These are phyloP conservation scores for Meyerozyma elateridarum DNA, from an alignment of 1,139 yeast species.

Conservation along the genomic window DNA sequence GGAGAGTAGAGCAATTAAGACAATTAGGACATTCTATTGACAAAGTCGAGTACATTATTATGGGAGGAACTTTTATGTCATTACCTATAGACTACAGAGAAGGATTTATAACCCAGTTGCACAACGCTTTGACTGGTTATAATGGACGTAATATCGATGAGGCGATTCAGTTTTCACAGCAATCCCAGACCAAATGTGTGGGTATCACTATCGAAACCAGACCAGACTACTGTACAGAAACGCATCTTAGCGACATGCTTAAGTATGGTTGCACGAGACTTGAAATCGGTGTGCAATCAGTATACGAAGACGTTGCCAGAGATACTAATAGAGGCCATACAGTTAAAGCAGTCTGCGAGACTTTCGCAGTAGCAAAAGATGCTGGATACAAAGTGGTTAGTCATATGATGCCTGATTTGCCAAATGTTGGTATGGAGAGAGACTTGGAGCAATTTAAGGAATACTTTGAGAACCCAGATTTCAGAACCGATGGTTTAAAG, in stretches of 20 bases:
- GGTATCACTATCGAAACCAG: conserved; percentile 98
- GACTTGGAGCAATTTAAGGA: conserved; percentile 94
- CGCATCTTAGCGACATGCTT: conserved; percentile 93
- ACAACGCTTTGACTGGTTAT: conserved; percentile 92
- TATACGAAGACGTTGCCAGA: conserved; percentile 96
- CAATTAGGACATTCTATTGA: conserved; percentile 96
- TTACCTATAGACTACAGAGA: conserved; percentile 87
- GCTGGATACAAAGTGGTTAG: conserved; percentile 97
- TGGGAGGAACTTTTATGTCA: conserved; percentile 99
- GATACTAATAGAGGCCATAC: conserved; percentile 99
- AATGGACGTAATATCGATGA: conserved; percentile 86
- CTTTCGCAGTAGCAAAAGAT: conserved; percentile 92
- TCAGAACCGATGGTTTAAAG: conserved; percentile 94
- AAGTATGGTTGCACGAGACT: conserved; percentile 94
- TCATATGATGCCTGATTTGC: conserved; percentile 99
- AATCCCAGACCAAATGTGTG: conserved; percentile 93
- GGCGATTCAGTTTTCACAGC: conserved; percentile 87
- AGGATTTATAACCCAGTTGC: conserved; percentile 79
- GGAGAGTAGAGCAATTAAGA: conserved; percentile 91
- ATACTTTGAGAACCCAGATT: conserved; percentile 94
- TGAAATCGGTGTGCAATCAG: conserved; percentile 96
- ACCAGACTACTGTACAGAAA: conserved; percentile 97
- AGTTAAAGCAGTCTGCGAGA: conserved; percentile 91
- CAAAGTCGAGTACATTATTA: conserved; percentile 93
- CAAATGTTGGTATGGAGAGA: conserved; percentile 98